phyloP scores from a whole-genome alignment of 257 asterid genomes.

The Salvia splendens region DNA sequence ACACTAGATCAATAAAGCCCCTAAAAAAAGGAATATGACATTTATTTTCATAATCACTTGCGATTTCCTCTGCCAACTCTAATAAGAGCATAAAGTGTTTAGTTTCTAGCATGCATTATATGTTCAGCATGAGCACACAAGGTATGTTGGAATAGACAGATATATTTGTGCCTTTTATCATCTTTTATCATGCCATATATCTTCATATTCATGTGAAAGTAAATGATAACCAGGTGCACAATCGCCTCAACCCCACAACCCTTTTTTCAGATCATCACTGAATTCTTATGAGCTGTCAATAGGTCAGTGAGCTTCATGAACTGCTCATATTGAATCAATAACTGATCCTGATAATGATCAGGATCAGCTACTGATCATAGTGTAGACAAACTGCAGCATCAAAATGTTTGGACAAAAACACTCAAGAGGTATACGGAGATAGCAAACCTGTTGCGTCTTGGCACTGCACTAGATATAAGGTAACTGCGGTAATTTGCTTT shows the following conservation, averaged over 20 bases:
- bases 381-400: no score
- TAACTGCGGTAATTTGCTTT: no score
- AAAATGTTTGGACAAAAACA: no score
- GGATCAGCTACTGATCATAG: no score
- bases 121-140: conserved; percentile 4
- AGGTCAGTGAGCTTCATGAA: background rate
- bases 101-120: background rate
- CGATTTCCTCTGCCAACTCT: background rate
- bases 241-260: background rate
- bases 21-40: background rate
- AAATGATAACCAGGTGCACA: background rate
- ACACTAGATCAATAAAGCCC: background rate
- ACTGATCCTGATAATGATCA: no score
- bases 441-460: no score
- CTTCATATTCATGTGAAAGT: background rate
- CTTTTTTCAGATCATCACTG: background rate
- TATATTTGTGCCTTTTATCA: background rate
- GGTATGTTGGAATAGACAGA: background rate
- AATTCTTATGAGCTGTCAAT: background rate
- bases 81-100: background rate
- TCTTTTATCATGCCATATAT: background rate
- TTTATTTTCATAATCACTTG: background rate
- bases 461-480: no score
- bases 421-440: no score
- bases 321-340: no score